Evolutionary conservation across 73 alveolate genomes (phyloP).

Genomic region (Tetrahymena malaccensis): DNA sequence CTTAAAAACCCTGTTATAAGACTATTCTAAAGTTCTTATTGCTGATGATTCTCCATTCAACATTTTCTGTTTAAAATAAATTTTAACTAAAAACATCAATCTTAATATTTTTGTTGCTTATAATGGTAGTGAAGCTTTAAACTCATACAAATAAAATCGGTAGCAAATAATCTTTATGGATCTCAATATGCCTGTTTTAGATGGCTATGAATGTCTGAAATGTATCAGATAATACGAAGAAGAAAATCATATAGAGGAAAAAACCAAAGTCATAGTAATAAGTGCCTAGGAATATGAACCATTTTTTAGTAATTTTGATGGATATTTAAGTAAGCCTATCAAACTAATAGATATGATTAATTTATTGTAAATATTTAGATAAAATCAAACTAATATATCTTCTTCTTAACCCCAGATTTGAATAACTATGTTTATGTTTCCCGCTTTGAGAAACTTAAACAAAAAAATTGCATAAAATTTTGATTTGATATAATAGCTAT

Average conservation of each 20-base stretch:
- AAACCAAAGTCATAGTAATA: background rate
- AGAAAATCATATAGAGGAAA: background rate
- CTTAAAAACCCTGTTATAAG: background rate
- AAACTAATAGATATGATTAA: background rate
- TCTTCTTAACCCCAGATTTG: background rate
- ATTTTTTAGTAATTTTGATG: background rate
- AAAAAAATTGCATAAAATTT: too few relatives aligned
- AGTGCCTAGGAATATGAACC: background rate
- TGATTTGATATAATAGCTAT: too few relatives aligned
- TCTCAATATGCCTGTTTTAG: background rate
- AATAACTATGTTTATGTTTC: too few relatives aligned
- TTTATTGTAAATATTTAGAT: background rate
- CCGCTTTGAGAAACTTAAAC: too few relatives aligned
- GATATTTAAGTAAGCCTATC: background rate
- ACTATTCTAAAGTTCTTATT: background rate
- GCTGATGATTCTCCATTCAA: background rate
- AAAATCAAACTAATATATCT: background rate
- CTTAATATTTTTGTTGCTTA: background rate
- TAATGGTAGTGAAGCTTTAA: background rate
- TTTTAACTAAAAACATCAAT: background rate
- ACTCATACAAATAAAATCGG: background rate
- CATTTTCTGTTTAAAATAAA: background rate
- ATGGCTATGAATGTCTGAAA: background rate
- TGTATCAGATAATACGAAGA: background rate
- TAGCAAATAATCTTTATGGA: background rate